These are phyloP conservation scores for Solanum pennellii DNA, from an alignment of 257 asterid genomes.

Conservation along the genomic window DNA sequence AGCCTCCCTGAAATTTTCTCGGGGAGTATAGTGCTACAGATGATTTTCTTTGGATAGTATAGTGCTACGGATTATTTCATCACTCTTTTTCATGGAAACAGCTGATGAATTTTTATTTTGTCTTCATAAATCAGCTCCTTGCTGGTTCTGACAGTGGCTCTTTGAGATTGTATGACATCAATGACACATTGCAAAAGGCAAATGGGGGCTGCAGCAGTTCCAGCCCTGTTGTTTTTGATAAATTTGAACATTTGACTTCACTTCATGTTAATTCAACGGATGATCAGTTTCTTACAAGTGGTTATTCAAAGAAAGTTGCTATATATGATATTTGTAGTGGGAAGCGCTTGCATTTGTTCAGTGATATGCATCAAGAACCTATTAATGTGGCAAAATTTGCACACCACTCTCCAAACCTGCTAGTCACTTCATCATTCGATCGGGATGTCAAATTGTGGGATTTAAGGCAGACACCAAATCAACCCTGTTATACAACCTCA, in stretches of 20 bases:
- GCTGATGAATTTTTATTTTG: constrained; percentile 1
- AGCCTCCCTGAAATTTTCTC: background rate
- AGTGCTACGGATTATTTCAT: too few relatives aligned
- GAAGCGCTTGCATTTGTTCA: constrained; percentile 35
- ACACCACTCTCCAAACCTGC: constrained; percentile 49
- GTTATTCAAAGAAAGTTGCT: constrained; percentile 71
- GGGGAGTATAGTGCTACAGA: too few relatives aligned
- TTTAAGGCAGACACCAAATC: constrained; percentile 39
- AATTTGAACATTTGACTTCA: constrained; percentile 71
- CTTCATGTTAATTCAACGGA: constrained; percentile 71
- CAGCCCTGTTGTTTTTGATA: constrained; percentile 27
- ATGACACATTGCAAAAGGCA: background rate
- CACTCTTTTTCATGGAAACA: background rate
- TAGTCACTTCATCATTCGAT: constrained; percentile 81
- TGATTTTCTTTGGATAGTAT: too few relatives aligned
- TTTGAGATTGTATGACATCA: constrained; percentile 39
- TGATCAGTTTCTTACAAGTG: constrained; percentile 60
- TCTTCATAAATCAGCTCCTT: constrained; percentile 42
- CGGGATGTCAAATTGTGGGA: constrained; percentile 86
- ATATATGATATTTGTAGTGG: constrained; percentile 57
- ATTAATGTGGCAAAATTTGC: constrained; percentile 78
- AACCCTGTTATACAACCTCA: constrained; percentile 53
- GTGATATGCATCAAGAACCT: constrained; percentile 62
- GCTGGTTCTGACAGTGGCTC: constrained; percentile 71
- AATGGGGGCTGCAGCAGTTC: constrained; percentile 17